Evolutionary conservation across 2,329 filamentous ascomycete species (phyloP).

Genomic region (Alternaria conjuncta): DNA sequence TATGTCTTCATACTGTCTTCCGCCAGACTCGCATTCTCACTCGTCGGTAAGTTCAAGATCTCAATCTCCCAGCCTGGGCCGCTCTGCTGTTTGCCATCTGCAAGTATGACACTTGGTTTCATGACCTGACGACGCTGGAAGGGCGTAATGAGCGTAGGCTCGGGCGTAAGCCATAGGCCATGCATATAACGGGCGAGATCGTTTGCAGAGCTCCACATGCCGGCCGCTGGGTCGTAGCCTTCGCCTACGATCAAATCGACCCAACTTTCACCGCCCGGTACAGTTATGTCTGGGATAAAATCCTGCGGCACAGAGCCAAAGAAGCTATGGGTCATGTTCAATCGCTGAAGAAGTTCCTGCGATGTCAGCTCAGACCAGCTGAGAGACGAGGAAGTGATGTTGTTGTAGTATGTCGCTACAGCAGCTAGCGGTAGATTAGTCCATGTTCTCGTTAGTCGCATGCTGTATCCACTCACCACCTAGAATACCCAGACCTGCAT

Average conservation of each 20-base stretch:
- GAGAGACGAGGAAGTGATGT: conserved; percentile 17
- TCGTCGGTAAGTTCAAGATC: conserved; percentile 19
- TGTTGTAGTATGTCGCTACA: conserved; percentile 34
- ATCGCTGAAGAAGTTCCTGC: conserved; percentile 25
- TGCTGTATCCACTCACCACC: conserved; percentile 12
- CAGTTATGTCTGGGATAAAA: conserved; percentile 22
- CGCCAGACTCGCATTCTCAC: conserved; percentile 6
- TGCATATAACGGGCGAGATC: conserved; percentile 37
- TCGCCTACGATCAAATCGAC: conserved; percentile 34
- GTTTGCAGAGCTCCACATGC: conserved; percentile 42
- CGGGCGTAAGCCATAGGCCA: conserved; percentile 31
- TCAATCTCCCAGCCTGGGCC: conserved; percentile 42
- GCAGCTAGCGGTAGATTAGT: conserved; percentile 19
- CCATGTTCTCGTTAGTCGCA: background rate
- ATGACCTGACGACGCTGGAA: conserved; percentile 33
- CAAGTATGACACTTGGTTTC: conserved; percentile 27
- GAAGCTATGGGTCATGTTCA: conserved; percentile 39
- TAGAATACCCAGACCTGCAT: conserved; percentile 37
- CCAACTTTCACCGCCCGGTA: conserved; percentile 38
- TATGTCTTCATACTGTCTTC: conserved; percentile 26
- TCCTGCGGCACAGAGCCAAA: conserved; percentile 29
- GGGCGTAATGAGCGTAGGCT: conserved; percentile 31
- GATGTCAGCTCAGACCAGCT: conserved; percentile 32
- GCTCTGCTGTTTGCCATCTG: conserved; percentile 36
- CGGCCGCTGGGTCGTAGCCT: conserved; percentile 41